Evolutionary conservation across 352 stramenopile species (phyloP), one percentile per base, ranked within the genome.

Genomic region (Phytophthora pseudosyringae): DNA sequence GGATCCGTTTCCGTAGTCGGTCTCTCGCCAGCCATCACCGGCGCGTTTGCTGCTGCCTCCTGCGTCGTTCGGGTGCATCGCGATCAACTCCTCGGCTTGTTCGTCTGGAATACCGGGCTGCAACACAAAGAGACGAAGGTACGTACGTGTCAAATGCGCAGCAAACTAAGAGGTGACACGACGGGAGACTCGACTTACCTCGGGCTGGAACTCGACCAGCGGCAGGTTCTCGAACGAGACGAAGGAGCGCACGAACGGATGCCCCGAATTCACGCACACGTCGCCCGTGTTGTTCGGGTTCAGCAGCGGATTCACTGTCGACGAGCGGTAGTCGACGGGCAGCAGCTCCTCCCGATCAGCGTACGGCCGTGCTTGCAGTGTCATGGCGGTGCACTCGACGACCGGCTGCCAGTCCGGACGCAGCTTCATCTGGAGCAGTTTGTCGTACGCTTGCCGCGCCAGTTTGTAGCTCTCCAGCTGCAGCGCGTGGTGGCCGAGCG

Each of bases 201-300:
- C 67, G 1, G 87, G 86, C 51, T 93, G 79, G 63, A 99, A 99
- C 69, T 99, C 94, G 25, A 99, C 94, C 3, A 99, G 82, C 33
- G 96, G 96, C 16, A 99, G 77, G 39, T 97, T 92, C 60, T 99
- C 96, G 58, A 98, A 99, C 21, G 94, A 98, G 21, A 98, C 71
- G 51, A 98, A 98, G 1, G 89, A 98, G 13, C 96, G 89, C 15
- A 98, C 73, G 64, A 99, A 99, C 12, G 91, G 94, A 59, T 99
- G 96, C 9, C 91, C 88, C 39, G 96, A 99, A 44, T 88, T 95
- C 6, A 97, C 83, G 59, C 95, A 99, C 5, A 94, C 85, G 60
- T 98, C 95, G 13, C 94, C 91, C 4, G 68, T 85, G 57, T 81
- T 78, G 48, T 93, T 93, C 16, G 90, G 81, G 44, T 97, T 97